Percentiles rank a stretch among this genome's conserved stretches.
Conservation (phyloP, 352 stramenopile species). For the Pythium phragmitis region DNA sequence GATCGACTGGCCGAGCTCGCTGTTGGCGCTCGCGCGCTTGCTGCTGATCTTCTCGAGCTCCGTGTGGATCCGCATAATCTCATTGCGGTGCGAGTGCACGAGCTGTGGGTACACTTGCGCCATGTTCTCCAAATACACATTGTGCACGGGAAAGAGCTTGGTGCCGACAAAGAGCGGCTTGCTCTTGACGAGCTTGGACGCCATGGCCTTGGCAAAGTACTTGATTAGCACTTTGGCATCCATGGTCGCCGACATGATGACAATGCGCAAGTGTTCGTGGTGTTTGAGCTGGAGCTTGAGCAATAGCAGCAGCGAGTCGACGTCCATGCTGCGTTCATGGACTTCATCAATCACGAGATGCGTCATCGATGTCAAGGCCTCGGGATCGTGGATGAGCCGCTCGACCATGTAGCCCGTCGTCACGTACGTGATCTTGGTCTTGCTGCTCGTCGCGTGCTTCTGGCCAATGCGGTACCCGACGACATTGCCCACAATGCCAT, state of each 20-base stretch:
- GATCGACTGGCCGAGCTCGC: conserved; percentile 44
- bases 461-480: conserved; percentile 89
- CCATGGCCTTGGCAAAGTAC: conserved; percentile 73
- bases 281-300: conserved; percentile 75
- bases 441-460: conserved; percentile 86
- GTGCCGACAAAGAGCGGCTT: conserved; percentile 81
- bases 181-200: conserved; percentile 45
- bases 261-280: conserved; percentile 75
- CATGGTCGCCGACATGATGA: conserved; percentile 98
- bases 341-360: conserved; percentile 97
- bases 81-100: conserved; percentile 33
- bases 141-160: conserved; percentile 72
- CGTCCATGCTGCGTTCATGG: conserved; percentile 94
- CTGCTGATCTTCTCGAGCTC: conserved; percentile 37
- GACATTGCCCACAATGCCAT: conserved; percentile 57
- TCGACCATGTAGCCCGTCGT: conserved; percentile 97
- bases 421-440: conserved; percentile 94
- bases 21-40: conserved; percentile 35
- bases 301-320: conserved; percentile 94
- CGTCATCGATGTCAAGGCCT: conserved; percentile 86
- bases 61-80: conserved; percentile 42
- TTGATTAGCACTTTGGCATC: conserved; percentile 90
- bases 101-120: conserved; percentile 41
- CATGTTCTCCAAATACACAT: conserved; percentile 64
- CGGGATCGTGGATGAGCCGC: conserved; percentile 91